Evolutionary conservation across 495 filamentous ascomycete genomes (phyloP).

Genomic region (Neurospora africana): DNA sequence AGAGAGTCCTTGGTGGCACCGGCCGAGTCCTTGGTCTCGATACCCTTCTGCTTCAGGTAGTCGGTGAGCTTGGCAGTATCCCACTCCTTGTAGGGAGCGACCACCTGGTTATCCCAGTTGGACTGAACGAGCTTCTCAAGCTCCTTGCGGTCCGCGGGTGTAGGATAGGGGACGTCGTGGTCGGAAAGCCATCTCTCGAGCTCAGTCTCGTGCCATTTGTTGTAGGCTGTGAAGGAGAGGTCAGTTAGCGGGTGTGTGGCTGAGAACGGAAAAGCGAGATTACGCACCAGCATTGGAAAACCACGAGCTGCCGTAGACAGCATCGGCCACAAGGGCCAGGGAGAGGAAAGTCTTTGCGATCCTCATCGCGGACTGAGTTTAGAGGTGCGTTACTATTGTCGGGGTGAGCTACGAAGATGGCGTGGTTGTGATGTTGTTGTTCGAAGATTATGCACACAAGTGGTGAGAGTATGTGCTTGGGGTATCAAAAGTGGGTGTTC

Average conservation of each 20-base stretch:
- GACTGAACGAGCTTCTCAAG: slow-evolving; percentile 74
- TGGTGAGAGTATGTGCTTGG: background rate
- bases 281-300: slow-evolving; percentile 71
- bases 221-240: slow-evolving; percentile 56
- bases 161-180: slow-evolving; percentile 78
- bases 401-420: background rate
- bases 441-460: background rate
- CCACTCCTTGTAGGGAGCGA: slow-evolving; percentile 61
- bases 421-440: slow-evolving; percentile 4
- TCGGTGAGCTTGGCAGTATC: slow-evolving; percentile 50
- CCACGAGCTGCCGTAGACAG: slow-evolving; percentile 62
- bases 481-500: slow-evolving; percentile 2
- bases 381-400: background rate
- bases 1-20: slow-evolving; percentile 56
- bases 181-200: slow-evolving; percentile 95
- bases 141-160: slow-evolving; percentile 74
- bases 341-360: slow-evolving; percentile 59
- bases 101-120: slow-evolving; percentile 71
- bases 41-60: slow-evolving; percentile 58
- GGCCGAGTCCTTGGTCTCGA: slow-evolving; percentile 52
- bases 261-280: background rate
- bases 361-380: slow-evolving; percentile 51
- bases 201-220: slow-evolving; percentile 98
- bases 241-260: background rate
- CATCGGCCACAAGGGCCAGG: slow-evolving; percentile 59